Percentiles rank a stretch among this genome's conserved stretches.
Conservation (phyloP, 169 alveolate genomes). For the Plasmodium knowlesi region DNA sequence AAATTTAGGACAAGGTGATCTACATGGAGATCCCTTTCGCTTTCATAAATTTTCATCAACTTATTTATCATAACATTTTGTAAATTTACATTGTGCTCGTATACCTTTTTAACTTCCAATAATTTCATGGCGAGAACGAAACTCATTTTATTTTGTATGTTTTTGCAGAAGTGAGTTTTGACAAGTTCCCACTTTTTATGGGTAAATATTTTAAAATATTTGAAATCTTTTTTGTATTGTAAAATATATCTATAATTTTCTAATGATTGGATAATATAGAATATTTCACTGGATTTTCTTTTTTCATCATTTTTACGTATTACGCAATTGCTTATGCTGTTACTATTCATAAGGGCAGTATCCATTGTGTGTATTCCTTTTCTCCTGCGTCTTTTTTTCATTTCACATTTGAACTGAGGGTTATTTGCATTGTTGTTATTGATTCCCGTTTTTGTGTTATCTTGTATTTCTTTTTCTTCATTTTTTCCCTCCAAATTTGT, state of each 20-base stretch:
- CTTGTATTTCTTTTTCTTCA: neutral
- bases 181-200: conserved; percentile 52
- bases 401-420: neutral
- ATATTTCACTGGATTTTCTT: conserved; percentile 16
- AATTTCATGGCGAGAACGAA: conserved; percentile 69
- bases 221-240: conserved; percentile 43
- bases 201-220: conserved; percentile 31
- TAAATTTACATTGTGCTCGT: conserved; percentile 12
- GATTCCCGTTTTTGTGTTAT: neutral
- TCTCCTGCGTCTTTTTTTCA: neutral
- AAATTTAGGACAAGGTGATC: conserved; percentile 25
- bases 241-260: conserved; percentile 40
- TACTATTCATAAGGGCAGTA: neutral
- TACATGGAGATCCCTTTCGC: conserved; percentile 49
- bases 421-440: neutral
- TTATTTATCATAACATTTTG: conserved; percentile 70
- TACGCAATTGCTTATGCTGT: neutral
- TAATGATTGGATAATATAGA: conserved; percentile 39
- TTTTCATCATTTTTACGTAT: conserved; percentile 7
- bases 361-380: neutral
- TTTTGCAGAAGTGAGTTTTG: conserved; percentile 41
- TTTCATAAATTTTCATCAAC: conserved; percentile 65
- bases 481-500: neutral
- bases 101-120: conserved; percentile 51
- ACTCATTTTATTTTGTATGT: conserved; percentile 28